Evolutionary conservation across 805 yeast species (phyloP), one percentile per base, ranked within the genome.

Genomic region (Pichia rugopelliculosa): DNA sequence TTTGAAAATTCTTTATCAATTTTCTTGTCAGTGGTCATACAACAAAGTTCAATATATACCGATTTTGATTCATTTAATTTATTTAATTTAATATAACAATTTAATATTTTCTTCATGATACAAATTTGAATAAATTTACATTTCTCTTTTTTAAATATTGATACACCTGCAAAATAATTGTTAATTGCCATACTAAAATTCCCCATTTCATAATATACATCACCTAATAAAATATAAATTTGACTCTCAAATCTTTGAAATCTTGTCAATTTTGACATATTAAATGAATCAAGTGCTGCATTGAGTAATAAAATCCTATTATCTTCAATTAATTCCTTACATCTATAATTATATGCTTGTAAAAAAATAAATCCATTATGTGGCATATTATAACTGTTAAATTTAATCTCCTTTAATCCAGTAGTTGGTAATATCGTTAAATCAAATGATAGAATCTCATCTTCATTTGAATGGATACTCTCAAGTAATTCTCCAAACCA

Each of bases 401-500:
- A 36, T 6, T 51, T 56, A 6, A 51, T 45, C 5, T 47, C 45
- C 10, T 39, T 40, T 12, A 38, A 17, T 8, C 50, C 45, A 45
- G 47, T 49, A 40, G 62, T 61, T 2, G 78, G 73, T 12, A 55
- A 57, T 24, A 61, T 42, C 0, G 65, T 47, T 42, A 57, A 53
- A 20, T 68, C 72, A 3, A 65, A 54, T 3, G 76, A 75, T 5
- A 75, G 61, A 4, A 68, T 47, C n/a, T 21, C 42, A 39, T 6
- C 4, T n/a, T 18, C 33, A 12, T 57, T 53, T 2, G 62, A 64
- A 39, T 42, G 21, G 7, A 48, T 67, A n/a, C 63, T 45, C 10
- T 67, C 71, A 44, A 80, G 64, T 17, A 84, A 59, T 48, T 82
- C 77, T 0, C 84, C 87, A 12, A 86, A 65, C 80, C 84, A 76